Evolutionary conservation across 1,139 yeast species (phyloP).

Genomic region (Pichia inconspicua): DNA sequence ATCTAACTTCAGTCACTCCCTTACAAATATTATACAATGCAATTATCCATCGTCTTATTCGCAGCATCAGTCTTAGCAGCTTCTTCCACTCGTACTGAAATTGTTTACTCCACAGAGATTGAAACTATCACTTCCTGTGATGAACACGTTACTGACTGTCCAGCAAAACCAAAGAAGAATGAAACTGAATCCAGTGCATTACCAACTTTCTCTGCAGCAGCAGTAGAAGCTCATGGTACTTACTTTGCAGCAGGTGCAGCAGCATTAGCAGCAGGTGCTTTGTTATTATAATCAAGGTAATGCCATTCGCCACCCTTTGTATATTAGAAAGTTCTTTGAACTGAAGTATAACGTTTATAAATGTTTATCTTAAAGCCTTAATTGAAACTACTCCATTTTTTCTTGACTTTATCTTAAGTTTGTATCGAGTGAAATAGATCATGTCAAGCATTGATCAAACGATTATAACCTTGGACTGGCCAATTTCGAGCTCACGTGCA

Average conservation of each 20-base stretch:
- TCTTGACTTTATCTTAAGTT: too few relatives aligned
- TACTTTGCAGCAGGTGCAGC: constrained; percentile 24
- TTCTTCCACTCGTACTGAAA: constrained; percentile 12
- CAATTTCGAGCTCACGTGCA: too few relatives aligned
- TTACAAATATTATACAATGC: constrained; percentile 14
- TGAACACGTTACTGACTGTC: constrained; percentile 15
- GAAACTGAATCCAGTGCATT: constrained; percentile 4
- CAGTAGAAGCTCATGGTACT: constrained; percentile 16
- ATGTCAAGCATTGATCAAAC: too few relatives aligned
- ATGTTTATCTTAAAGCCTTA: too few relatives aligned
- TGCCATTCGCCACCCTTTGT: not conserved
- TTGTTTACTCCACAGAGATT: constrained; percentile 13
- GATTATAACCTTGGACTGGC: too few relatives aligned
- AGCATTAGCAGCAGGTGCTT: constrained; percentile 24
- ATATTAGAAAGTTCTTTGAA: not conserved
- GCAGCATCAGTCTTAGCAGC: constrained; percentile 18
- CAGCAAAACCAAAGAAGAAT: constrained; percentile 11
- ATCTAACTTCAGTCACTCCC: constrained; percentile 17
- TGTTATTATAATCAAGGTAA: constrained; percentile 15
- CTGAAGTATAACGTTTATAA: not conserved
- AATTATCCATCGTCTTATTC: constrained; percentile 18
- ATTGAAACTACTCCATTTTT: too few relatives aligned
- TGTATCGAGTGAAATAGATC: too few relatives aligned
- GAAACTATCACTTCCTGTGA: constrained; percentile 21
- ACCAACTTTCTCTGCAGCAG: constrained; percentile 20